Evolutionary conservation across 805 yeast species (phyloP), one percentile per base, ranked within the genome.

Genomic region (Cyberlindnera mycetangii): DNA sequence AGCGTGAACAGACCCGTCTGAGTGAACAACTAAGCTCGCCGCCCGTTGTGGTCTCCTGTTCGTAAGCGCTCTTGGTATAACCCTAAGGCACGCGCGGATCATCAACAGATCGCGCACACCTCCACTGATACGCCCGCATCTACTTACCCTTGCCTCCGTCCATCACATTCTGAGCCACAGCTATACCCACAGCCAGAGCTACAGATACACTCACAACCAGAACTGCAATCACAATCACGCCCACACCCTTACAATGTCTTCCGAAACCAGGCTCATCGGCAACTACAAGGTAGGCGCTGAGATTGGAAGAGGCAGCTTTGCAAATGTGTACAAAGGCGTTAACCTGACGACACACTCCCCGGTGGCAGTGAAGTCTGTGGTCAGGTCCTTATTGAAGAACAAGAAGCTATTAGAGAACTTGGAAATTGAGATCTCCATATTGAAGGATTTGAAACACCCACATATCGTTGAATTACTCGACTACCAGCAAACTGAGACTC

Each of bases 231-330:
- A 14, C 45, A 49, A 11, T 32, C 50, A 30, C 34, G 46, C 9
- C 32, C 45, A 11, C 39, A n/a, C n/a, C n/a, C n/a, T n/a, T n/a
- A n/a, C 43, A 7, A 14, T 39, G n/a, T 18, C 45, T 11, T 44
- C 34, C 15, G 46, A 42, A 15, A 39, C 34, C 28, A 53, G 52
- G 41, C 45, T 55, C 41, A 50, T 55, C 15, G 62, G 56, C 18
- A 47, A 49, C 34, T 59, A 56, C 50, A 57, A 54, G 40, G 46
- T 56, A 14, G 64, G 62, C 3, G 49, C 58, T 3, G 95, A 89
- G 63, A 92, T 93, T 42, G 99, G 99, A 19, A 81, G 86, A 56
- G 99, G 99, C 27, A 86, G 96, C 8, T 93, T 93, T 70, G 99
- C 99, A 56, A 85, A 83, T 50, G 99, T 93, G 20, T 92, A 86